phyloP scores from a whole-genome alignment of 1,284 basidiomycete genomes.

The Heliocybe sulcata region DNA sequence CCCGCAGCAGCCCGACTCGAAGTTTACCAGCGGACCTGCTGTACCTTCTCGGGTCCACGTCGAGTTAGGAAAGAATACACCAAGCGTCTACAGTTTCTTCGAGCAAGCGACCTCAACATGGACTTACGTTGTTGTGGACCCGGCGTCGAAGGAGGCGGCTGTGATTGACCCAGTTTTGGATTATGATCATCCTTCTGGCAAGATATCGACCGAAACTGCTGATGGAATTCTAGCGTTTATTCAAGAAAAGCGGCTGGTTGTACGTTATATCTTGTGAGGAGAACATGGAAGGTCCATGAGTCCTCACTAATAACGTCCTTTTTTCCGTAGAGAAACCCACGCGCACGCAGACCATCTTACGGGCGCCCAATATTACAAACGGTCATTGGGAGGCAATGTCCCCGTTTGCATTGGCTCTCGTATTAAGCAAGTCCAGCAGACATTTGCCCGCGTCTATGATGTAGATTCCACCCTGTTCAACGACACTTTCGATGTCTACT shows the following conservation, averaged over 20 bases:
- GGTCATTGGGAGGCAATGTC: slow-evolving; percentile 19
- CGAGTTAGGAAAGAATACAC: slow-evolving; percentile 15
- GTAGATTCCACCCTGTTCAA: slow-evolving; percentile 19
- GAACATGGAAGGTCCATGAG: not conserved
- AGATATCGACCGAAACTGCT: slow-evolving; percentile 25
- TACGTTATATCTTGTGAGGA: slow-evolving; percentile 26
- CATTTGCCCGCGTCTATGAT: slow-evolving; percentile 28
- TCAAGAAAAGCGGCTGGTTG: slow-evolving; percentile 20
- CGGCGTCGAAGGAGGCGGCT: slow-evolving; percentile 21
- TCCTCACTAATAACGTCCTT: not conserved
- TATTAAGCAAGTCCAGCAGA: slow-evolving; percentile 28
- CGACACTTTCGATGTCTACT: slow-evolving; percentile 26
- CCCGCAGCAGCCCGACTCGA: not conserved
- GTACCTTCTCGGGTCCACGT: slow-evolving; percentile 10
- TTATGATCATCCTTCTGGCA: slow-evolving; percentile 27
- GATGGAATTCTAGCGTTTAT: slow-evolving; percentile 27
- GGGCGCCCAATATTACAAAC: slow-evolving; percentile 29
- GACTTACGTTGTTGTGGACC: slow-evolving; percentile 31
- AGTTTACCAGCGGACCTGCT: not conserved
- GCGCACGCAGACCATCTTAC: slow-evolving; percentile 36
- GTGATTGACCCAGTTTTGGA: slow-evolving; percentile 32
- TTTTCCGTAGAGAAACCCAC: slow-evolving; percentile 26
- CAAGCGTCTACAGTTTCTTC: slow-evolving; percentile 23
- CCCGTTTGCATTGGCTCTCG: slow-evolving; percentile 30
- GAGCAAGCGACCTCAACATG: slow-evolving; percentile 25